These are phyloP conservation scores for Myxozyma vanderwaltii DNA, from an alignment of 805 yeast species.

Conservation along the genomic window DNA sequence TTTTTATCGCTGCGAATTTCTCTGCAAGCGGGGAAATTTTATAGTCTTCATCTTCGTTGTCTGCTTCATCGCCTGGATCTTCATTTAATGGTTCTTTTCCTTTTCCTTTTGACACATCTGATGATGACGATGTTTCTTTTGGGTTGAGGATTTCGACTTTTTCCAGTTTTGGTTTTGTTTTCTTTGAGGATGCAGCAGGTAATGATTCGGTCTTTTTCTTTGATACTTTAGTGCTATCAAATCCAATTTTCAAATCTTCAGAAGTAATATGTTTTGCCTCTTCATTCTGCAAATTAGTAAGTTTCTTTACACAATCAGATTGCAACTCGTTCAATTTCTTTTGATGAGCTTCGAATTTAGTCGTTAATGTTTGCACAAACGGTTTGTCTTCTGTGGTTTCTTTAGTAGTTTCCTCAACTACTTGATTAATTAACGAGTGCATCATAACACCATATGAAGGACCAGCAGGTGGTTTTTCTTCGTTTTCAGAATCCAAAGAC, in stretches of 20 bases:
- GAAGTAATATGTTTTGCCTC: slow-evolving; percentile 76
- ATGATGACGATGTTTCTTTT: slow-evolving; percentile 15
- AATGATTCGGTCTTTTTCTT: slow-evolving; percentile 46
- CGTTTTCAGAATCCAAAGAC: slow-evolving; percentile 20
- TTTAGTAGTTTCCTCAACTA: slow-evolving; percentile 60
- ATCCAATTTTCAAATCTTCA: slow-evolving; percentile 90
- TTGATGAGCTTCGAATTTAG: slow-evolving; percentile 60
- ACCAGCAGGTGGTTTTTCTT: slow-evolving; percentile 36
- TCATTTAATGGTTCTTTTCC: slow-evolving; percentile 2
- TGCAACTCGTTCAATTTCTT: slow-evolving; percentile 68
- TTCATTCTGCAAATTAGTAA: slow-evolving; percentile 68
- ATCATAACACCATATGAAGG: slow-evolving; percentile 86
- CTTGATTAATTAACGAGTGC: slow-evolving; percentile 80
- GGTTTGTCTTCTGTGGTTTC: slow-evolving; percentile 49
- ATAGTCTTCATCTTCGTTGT: slow-evolving; percentile 33
- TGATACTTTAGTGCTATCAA: slow-evolving; percentile 80
- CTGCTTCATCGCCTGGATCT: slow-evolving; percentile 16
- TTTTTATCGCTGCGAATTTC: slow-evolving; percentile 61
- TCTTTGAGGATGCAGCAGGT: slow-evolving; percentile 40
- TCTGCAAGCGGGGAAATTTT: slow-evolving; percentile 62
- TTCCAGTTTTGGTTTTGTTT: slow-evolving; percentile 21
- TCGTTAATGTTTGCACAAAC: slow-evolving; percentile 40
- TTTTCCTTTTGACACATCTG: background rate
- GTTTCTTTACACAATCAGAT: slow-evolving; percentile 62
- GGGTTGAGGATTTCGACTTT: slow-evolving; percentile 44